phyloP scores from a whole-genome alignment of 2,329 filamentous ascomycete species.

The Apiospora rasikravindrae region DNA sequence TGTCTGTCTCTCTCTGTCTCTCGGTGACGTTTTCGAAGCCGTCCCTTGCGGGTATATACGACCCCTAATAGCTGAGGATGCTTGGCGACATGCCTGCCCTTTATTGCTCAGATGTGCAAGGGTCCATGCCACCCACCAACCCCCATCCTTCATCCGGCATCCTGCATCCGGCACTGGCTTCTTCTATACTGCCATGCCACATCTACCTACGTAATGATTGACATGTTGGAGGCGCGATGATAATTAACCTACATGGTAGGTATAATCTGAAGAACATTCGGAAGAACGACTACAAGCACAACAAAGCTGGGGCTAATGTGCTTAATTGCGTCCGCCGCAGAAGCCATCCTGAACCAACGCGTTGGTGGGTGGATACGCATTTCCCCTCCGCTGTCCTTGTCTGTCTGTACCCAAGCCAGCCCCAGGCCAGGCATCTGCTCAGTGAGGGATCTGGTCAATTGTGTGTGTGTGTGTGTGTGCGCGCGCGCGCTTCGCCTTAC shows the following conservation, averaged over 20 bases:
- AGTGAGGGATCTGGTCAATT: neutral
- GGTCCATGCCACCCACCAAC: neutral
- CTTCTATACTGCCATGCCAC: neutral
- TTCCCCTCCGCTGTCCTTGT: neutral
- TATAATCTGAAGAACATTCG: slow-evolving; percentile 1
- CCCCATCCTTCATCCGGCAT: neutral
- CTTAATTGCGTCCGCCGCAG: neutral
- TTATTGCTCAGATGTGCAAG: neutral
- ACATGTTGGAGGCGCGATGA: neutral
- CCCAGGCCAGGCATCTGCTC: neutral
- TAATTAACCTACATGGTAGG: neutral
- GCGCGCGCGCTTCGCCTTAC: neutral
- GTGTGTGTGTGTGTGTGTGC: neutral
- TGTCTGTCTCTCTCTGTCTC: too few species aligned
- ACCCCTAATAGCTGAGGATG: neutral
- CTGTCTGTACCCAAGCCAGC: neutral
- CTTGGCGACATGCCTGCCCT: neutral
- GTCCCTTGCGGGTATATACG: neutral
- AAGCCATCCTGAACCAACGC: neutral
- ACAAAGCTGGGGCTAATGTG: neutral
- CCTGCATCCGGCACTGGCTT: neutral
- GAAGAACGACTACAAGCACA: neutral
- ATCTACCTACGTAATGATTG: neutral
- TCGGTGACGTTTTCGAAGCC: slow-evolving; percentile 4
- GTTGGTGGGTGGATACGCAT: slow-evolving; percentile 2